phyloP scores from a whole-genome alignment of 306 rosid genomes.

The barrel medic (Medicago truncatula) region DNA sequence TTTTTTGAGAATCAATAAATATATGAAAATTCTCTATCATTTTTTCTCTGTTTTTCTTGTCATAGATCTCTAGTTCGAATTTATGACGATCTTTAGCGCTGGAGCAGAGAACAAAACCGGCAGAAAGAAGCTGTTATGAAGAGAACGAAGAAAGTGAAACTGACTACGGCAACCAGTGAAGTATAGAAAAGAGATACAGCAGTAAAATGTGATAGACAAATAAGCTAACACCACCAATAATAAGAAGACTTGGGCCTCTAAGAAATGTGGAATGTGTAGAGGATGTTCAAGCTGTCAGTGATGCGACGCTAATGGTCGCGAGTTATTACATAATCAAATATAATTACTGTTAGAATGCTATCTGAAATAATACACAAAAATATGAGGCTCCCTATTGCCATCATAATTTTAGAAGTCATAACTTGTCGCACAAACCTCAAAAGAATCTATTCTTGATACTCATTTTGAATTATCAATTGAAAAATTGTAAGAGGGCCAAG shows the following conservation, averaged over 20 bases:
- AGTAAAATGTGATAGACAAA: neutral
- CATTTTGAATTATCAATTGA: neutral
- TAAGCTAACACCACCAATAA: neutral
- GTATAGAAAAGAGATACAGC: neutral
- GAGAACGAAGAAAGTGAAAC: neutral
- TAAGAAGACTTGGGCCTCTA: neutral
- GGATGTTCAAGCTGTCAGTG: neutral
- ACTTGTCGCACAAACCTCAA: constrained; percentile 6
- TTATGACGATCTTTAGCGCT: neutral
- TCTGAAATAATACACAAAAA: constrained; percentile 1
- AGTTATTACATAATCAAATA: neutral
- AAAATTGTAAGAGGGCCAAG: neutral
- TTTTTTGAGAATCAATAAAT: neutral
- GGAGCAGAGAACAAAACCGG: neutral
- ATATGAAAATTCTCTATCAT: neutral
- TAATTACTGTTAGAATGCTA: neutral
- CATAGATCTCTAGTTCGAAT: neutral
- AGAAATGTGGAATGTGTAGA: neutral
- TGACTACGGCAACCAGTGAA: neutral
- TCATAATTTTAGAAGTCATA: neutral
- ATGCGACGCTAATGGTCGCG: neutral
- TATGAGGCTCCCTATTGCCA: neutral
- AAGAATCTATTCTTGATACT: neutral
- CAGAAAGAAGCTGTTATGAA: neutral
- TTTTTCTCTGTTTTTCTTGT: neutral